These are phyloP conservation scores for Vitis rupestris DNA, from an alignment of 164 flowering plant genomes.

Conservation along the genomic window DNA sequence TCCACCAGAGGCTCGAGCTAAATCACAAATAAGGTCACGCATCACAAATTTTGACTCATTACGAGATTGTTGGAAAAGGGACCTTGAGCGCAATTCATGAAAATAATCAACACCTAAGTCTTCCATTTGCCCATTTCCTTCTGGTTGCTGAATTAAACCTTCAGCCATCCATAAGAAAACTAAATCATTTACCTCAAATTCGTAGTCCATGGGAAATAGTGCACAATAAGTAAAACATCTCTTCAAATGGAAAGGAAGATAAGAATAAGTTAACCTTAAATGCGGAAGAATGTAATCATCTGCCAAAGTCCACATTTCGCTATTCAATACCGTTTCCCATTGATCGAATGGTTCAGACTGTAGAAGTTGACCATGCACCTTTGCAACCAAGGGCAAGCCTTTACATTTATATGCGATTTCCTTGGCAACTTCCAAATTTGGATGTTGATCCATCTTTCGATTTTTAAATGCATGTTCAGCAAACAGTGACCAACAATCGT, in stretches of 20 bases:
- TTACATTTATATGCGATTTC: constrained; percentile 28
- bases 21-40: constrained; percentile 40
- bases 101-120: constrained; percentile 26
- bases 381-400: constrained; percentile 35
- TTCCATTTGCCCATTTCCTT: constrained; percentile 14
- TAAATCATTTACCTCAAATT: constrained; percentile 6
- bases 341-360: background rate
- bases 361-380: constrained; percentile 24
- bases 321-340: constrained; percentile 21
- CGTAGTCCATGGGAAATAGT: constrained; percentile 20
- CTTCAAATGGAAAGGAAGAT: constrained; percentile 26
- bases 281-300: constrained; percentile 11
- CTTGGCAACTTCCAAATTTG: constrained; percentile 13
- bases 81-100: constrained; percentile 21
- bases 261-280: constrained; percentile 19
- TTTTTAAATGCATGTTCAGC: constrained; percentile 17
- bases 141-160: constrained; percentile 14
- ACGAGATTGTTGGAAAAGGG: constrained; percentile 23
- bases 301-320: constrained; percentile 20
- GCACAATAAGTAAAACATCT: constrained; percentile 33
- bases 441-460: background rate
- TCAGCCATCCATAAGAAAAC: constrained; percentile 32
- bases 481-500: constrained; percentile 29
- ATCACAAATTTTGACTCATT: constrained; percentile 7
- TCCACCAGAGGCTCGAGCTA: constrained; percentile 28